Evolutionary conservation across 805 yeast species (phyloP), one percentile per base, ranked within the genome.

Genomic region (Candida nitratophila): DNA sequence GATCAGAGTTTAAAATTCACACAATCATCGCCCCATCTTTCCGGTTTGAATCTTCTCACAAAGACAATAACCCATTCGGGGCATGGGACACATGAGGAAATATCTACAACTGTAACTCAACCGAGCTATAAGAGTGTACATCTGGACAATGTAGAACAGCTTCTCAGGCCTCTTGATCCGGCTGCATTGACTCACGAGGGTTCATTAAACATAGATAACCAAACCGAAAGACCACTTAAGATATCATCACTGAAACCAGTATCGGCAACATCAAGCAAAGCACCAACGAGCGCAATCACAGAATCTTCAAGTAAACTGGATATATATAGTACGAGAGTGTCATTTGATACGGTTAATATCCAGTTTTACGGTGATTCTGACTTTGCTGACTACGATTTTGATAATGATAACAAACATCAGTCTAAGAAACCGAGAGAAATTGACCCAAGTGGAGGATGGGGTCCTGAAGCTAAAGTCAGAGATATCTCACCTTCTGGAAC

Each of bases 311-410:
- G 20, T n/a, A n/a, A 32, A 40, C 37, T 36, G 6, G 39, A 36
- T n/a, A 47, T 43, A 30, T 56, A 47, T 37, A 39, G 48, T 26
- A 47, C 50, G 27, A 57, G 77, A 40, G 79, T 77, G 2, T 71
- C 79, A 2, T 77, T 76, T 52, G 81, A 77, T 56, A 75, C 82
- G 16, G 72, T 77, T 17, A 68, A 76, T 61, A 68, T 59, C 2
- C 57, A 57, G 17, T 50, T 50, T 39, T 45, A 65, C 8, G 60
- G 61, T 39, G 49, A 63, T 34, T 29, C 26, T 9, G 40, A 21
- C 8, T n/a, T 42, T 27, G 52, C 49, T 42, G 55, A 51, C 5
- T 47, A 44, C 11, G 56, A 51, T 15, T 50, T 43, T 37, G 49
- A 37, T 17, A 33, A 46, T 9, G 61, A 57, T 3, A 49, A 45